Evolutionary conservation across 2,329 filamentous ascomycete genomes (phyloP).

Genomic region (Diplodia corticola): DNA sequence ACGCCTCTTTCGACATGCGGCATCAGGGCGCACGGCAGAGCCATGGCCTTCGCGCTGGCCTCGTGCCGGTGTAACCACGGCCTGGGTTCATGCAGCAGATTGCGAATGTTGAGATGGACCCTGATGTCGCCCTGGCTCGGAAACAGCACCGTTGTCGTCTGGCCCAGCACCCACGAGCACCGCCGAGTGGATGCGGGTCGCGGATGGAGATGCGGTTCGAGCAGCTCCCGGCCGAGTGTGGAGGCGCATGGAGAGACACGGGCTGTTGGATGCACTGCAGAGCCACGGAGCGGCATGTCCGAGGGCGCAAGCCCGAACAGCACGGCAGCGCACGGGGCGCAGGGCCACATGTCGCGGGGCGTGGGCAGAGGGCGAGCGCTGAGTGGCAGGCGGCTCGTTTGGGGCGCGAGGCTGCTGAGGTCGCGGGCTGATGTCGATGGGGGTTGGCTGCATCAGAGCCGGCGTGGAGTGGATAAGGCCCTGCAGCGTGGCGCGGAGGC

Average conservation of each 20-base stretch:
- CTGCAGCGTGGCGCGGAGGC: constrained; percentile 17
- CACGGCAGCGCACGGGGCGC: not conserved
- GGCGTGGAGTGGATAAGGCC: not conserved
- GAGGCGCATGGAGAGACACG: not conserved
- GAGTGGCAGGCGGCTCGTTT: constrained; percentile 1
- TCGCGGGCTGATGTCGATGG: not conserved
- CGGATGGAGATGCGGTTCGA: not conserved
- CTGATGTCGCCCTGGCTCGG: not conserved
- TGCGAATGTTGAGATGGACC: not conserved
- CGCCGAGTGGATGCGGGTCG: not conserved
- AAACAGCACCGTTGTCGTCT: no score
- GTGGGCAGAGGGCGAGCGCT: not conserved
- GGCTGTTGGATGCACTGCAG: not conserved
- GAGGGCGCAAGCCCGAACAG: not conserved
- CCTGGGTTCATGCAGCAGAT: not conserved
- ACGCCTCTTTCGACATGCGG: not conserved
- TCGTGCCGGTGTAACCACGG: not conserved
- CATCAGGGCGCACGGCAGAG: not conserved
- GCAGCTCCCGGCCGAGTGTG: not conserved
- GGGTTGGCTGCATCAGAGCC: not conserved
- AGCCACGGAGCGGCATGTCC: not conserved
- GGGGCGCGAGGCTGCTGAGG: not conserved
- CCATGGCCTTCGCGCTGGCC: no score
- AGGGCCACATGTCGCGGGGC: not conserved
- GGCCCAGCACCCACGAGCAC: not conserved